Conservation (phyloP, 2,329 filamentous ascomycete genomes). For the Lasiodiplodia sp. region DNA sequence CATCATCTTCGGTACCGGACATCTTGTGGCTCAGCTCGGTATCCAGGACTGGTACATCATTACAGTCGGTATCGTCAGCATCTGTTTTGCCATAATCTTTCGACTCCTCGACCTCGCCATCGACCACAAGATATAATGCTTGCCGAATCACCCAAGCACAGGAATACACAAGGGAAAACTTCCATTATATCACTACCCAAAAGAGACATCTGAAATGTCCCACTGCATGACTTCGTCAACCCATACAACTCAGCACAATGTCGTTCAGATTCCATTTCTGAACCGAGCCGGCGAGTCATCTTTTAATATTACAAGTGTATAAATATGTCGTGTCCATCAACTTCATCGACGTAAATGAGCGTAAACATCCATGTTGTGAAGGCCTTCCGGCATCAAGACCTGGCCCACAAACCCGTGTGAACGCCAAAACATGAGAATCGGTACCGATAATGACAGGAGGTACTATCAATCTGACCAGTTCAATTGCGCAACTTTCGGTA, state of each 20-base stretch:
- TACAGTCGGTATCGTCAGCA: too few relatives aligned
- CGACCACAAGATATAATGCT: too few relatives aligned
- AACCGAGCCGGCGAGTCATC: background rate
- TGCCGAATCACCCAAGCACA: background rate
- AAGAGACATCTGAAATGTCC: too few relatives aligned
- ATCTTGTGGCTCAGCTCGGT: too few relatives aligned
- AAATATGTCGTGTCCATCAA: background rate
- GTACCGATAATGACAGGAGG: background rate
- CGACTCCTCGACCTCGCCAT: too few relatives aligned
- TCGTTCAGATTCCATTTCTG: background rate
- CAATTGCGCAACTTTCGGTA: slow-evolving; percentile 13
- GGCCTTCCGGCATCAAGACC: background rate
- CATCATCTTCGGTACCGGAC: too few relatives aligned
- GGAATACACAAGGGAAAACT: background rate
- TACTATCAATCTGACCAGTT: background rate
- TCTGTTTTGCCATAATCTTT: too few relatives aligned
- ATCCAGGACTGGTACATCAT: too few relatives aligned
- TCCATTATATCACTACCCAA: too few relatives aligned
- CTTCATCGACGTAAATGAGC: background rate
- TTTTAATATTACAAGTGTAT: background rate
- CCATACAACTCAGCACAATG: too few relatives aligned
- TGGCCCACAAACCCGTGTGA: background rate
- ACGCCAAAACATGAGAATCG: background rate
- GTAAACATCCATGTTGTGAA: background rate
- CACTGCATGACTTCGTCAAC: too few relatives aligned